Evolutionary conservation across 129 eudicot genomes (phyloP).

Genomic region (Flaveria linearis): DNA sequence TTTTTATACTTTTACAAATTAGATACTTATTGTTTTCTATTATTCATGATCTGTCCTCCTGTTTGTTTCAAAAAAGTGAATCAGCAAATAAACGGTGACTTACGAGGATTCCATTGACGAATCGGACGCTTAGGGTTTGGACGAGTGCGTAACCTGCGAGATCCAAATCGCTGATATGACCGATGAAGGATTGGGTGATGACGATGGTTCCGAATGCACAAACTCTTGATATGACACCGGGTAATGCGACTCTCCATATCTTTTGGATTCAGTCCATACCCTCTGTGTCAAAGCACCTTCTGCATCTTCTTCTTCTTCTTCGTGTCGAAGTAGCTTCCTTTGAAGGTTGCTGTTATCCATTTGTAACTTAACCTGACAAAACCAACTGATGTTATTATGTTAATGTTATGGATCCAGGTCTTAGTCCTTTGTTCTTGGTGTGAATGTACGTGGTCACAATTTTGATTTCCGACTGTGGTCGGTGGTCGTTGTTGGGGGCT

Average conservation of each 20-base stretch:
- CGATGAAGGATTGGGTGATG: conserved; percentile 70
- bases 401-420: neutral
- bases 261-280: conserved; percentile 64
- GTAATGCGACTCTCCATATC: conserved; percentile 74
- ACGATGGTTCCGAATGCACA: conserved; percentile 59
- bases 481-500: no score
- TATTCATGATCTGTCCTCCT: no score
- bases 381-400: neutral
- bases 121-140: conserved; percentile 65
- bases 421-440: no score
- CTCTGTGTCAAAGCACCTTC: conserved; percentile 39
- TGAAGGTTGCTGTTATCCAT: conserved; percentile 43
- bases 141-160: conserved; percentile 87
- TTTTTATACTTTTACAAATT: no score
- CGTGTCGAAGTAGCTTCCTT: conserved; percentile 47
- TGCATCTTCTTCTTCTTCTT: conserved; percentile 37
- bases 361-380: conserved; percentile 10
- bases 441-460: no score
- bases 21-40: no score
- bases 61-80: no score
- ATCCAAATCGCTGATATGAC: conserved; percentile 62
- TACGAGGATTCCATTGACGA: conserved; percentile 74
- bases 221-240: conserved; percentile 67
- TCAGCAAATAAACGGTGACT: neutral
- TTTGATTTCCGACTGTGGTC: no score